Evolutionary conservation across 495 filamentous ascomycete genomes (phyloP).

Genomic region (Cudoniella acicularis): DNA sequence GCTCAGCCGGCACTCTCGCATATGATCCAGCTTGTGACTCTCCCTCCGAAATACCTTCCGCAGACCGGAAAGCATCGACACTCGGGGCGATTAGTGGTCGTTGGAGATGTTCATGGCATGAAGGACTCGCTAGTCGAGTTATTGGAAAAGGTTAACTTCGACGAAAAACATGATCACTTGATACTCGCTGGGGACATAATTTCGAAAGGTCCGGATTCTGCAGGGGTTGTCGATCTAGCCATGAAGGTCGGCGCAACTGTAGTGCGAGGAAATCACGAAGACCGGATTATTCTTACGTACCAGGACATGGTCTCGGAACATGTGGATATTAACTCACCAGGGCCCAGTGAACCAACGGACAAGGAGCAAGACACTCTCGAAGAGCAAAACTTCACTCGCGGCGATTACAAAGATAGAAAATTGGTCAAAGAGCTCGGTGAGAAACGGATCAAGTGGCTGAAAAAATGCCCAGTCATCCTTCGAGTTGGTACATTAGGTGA

Average conservation of each 20-base stretch:
- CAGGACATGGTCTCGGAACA: conserved; percentile 32
- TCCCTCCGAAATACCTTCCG: conserved; percentile 35
- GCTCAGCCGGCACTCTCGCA: conserved; percentile 31
- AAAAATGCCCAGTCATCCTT: conserved; percentile 70
- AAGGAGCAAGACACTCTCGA: conserved; percentile 11
- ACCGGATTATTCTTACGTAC: conserved; percentile 60
- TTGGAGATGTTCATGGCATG: conserved; percentile 93
- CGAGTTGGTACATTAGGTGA: conserved; percentile 54
- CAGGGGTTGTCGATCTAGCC: conserved; percentile 72
- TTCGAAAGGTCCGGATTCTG: conserved; percentile 81
- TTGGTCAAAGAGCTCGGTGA: conserved; percentile 50
- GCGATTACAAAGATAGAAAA: conserved; percentile 28
- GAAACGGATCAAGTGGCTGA: conserved; percentile 68
- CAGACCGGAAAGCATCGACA: conserved; percentile 23
- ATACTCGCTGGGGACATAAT: conserved; percentile 82
- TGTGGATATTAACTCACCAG: conserved; percentile 23
- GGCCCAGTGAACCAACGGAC: conserved; percentile 12
- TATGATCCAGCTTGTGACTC: conserved; percentile 29
- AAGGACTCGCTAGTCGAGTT: conserved; percentile 60
- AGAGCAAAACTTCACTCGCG: conserved; percentile 31
- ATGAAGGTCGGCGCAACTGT: conserved; percentile 65
- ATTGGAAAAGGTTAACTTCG: conserved; percentile 63
- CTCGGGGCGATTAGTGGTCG: conserved; percentile 53
- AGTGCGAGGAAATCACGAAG: conserved; percentile 93
- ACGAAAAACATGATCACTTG: conserved; percentile 63